Evolutionary conservation across 495 filamentous ascomycete species (phyloP), one percentile per base, ranked within the genome.

Genomic region (Cairneyella variabilis): DNA sequence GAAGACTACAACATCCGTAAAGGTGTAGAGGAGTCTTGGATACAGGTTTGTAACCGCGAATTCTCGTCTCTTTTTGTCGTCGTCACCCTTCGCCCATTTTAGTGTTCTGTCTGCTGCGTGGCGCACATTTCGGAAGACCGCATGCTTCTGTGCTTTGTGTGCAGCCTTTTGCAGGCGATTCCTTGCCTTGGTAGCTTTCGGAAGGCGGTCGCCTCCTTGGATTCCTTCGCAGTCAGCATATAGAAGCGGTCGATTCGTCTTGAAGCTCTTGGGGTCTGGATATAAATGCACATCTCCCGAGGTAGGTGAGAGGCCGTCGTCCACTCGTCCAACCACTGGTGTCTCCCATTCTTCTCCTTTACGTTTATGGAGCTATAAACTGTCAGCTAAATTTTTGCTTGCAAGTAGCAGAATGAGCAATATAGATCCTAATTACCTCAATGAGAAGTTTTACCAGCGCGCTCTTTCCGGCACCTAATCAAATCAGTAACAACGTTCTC

Each of bases 241-340:
- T 3, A 6, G 2, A 20, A 22, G 11, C 10, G 9, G 20, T 10
- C 3, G 44, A 27, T 26, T 64, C 48, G 10, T 67, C 60, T 10
- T 62, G 59, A 26, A 70, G 0, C 74, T 80, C 14, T 64, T 64
- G 0, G 80, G 81, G 61, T 86, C 82, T 0, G 71, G 62, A 51
- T 85, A 86, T 8, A 86, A 67, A 64, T 86, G 83, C 12, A 86
- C 83, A 59, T 83, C 79, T 12, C 26, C 45, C 2, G 42, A 48
- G n/a, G 49, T 58, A 2, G 56, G 43, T 34, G n/a, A n/a, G n/a
- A n/a, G n/a, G n/a, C n/a, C n/a, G n/a, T n/a, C n/a, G n/a, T n/a
- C n/a, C n/a, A n/a, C n/a, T n/a, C n/a, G n/a, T n/a, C n/a, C n/a
- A n/a, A n/a, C n/a, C n/a, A n/a, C n/a, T n/a, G n/a, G n/a, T n/a